Evolutionary conservation across 495 filamentous ascomycete genomes (phyloP), one percentile per base, ranked within the genome.

Genomic region (Beverwykella pulmonaria): DNA sequence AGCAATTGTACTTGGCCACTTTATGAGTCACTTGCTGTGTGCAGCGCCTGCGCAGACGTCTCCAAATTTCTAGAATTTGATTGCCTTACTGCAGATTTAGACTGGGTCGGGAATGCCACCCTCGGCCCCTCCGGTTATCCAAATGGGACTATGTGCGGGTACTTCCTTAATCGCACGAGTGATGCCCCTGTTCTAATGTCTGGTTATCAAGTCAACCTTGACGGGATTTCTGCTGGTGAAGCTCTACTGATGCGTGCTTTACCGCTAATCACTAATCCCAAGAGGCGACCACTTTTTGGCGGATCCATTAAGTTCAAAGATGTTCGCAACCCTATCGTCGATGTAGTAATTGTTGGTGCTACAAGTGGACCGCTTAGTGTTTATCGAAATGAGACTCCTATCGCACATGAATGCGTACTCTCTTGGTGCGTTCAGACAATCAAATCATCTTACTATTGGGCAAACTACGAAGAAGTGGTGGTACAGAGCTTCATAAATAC

Each of bases 361-460:
- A 6, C 53, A 19, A 46, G 59, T 29, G 62, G 44, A n/a, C 17
- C 55, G n/a, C n/a, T 9, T 7, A 61, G 56, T n/a, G 39, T 70
- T 2, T 54, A 56, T 27, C 54, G 30, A 0, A 44, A 67, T 26
- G n/a, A 34, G 8, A 55, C 56, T 14, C 67, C 67, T 1, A 50
- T 54, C 4, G 63, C 63, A 29, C 34, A 47, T 14, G 67, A 70
- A 56, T 70, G 67, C 48, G 49, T 70, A n/a, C 27, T 70, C 15
- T 20, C 48, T 6, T 66, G 55, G 62, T 70, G 67, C 26, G 59
- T 68, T 9, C 61, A 68, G 29, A 63, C 59, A 8, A 62, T 68
- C 20, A 20, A 36, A 2, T 65, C 62, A 26, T 59, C 53, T 1
- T 59, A 52, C 30, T 15, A 23, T 20, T 3, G 3, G n/a, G 53